phyloP scores from a whole-genome alignment of 768 basidiomycete species.

The Tubosaeta sp. region DNA sequence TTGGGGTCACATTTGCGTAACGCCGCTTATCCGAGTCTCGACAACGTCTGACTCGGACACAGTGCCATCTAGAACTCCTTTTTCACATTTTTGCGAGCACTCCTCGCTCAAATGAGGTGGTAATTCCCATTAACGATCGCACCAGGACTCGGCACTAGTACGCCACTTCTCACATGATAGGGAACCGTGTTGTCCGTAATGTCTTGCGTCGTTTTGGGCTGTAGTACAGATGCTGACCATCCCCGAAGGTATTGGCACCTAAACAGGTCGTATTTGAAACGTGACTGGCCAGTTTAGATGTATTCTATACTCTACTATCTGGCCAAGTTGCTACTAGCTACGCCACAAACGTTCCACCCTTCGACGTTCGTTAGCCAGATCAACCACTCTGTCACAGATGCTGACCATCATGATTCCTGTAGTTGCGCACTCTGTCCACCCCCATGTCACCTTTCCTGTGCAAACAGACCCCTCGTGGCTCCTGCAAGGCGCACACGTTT shows the following conservation, averaged over 20 bases:
- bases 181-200: constrained; percentile 4
- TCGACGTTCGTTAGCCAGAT: constrained; percentile 15
- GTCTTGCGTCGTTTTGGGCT: constrained; percentile 11
- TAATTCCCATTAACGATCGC: constrained; percentile 13
- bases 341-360: constrained; percentile 22
- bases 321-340: too few relatives aligned
- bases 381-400: constrained; percentile 16
- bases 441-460: constrained; percentile 17
- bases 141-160: constrained; percentile 4
- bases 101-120: constrained; percentile 3
- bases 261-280: constrained; percentile 22
- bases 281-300: constrained; percentile 15
- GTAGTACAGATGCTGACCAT: constrained; percentile 1
- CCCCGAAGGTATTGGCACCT: constrained; percentile 3
- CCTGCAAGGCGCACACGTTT: constrained; percentile 32
- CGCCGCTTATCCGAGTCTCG: constrained; percentile 1
- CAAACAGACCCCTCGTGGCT: constrained; percentile 26
- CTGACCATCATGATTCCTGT: constrained; percentile 9
- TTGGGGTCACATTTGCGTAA: constrained; percentile 11
- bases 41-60: constrained; percentile 3
- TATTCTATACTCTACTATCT: constrained; percentile 20
- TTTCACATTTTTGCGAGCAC: constrained; percentile 4
- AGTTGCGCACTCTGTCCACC: constrained; percentile 14
- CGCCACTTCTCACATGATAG: constrained; percentile 14
- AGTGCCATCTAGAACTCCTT: constrained; percentile 8